Conservation (phyloP, 2,329 filamentous ascomycete genomes). For the Pseudovirgaria hyperparasitica region DNA sequence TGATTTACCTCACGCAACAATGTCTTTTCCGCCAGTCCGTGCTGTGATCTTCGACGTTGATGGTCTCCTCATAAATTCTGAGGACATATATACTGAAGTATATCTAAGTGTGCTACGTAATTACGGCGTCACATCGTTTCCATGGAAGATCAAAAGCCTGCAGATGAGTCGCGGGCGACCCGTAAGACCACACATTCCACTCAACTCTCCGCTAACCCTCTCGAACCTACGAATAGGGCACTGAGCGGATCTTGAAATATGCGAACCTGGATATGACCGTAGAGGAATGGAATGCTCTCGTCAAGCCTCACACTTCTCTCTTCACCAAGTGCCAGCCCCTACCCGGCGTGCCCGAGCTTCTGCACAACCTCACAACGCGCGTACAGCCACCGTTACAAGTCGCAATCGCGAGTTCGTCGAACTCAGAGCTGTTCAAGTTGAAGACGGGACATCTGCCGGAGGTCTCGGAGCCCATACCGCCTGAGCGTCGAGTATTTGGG, state of each 20-base stretch:
- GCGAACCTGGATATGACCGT: constrained; percentile 10
- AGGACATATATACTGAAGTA: constrained; percentile 18
- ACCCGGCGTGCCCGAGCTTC: background rate
- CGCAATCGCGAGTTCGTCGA: constrained; percentile 5
- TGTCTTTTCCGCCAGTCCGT: constrained; percentile 13
- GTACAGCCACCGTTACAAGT: constrained; percentile 1
- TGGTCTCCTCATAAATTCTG: constrained; percentile 21
- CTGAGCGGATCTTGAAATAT: constrained; percentile 10
- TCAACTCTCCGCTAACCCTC: background rate
- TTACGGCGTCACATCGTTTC: constrained; percentile 10
- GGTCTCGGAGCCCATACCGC: constrained; percentile 3
- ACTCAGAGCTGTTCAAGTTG: constrained; percentile 2
- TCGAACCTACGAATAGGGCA: constrained; percentile 7
- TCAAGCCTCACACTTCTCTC: constrained; percentile 5
- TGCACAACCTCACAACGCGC: background rate
- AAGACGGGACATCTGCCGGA: constrained; percentile 6
- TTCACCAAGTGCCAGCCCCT: constrained; percentile 6
- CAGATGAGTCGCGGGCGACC: constrained; percentile 12
- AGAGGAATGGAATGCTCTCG: constrained; percentile 9
- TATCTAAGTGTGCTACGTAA: constrained; percentile 12
- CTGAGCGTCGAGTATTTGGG: constrained; percentile 6
- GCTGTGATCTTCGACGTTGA: constrained; percentile 25
- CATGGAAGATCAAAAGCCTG: constrained; percentile 12
- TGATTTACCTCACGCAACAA: too few relatives aligned
- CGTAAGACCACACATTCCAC: constrained; percentile 2